A percentile compares a stretch with the other conserved stretches of the same genome.
Evolutionary conservation across 495 filamentous ascomycete genomes (phyloP).

Genomic region (Hypoxylon intermedium): DNA sequence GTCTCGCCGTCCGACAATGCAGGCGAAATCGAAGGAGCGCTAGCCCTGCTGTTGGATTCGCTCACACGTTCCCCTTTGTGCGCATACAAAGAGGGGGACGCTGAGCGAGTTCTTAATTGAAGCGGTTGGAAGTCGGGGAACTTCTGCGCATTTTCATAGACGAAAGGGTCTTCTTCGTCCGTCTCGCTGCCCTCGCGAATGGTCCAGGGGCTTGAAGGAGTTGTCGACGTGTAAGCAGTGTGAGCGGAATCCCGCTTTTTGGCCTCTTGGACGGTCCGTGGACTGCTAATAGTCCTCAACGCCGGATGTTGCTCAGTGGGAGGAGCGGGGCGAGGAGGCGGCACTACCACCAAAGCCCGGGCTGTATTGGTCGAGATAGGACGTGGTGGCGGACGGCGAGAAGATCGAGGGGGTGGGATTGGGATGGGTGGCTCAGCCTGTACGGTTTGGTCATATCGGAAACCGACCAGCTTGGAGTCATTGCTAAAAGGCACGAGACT

Average conservation of each 20-base stretch:
- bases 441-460: slow-evolving; percentile 64
- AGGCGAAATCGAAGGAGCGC: slow-evolving; percentile 31
- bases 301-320: slow-evolving; percentile 57
- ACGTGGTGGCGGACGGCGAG: slow-evolving; percentile 39
- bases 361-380: slow-evolving; percentile 30
- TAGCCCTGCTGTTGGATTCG: slow-evolving; percentile 41
- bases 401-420: slow-evolving; percentile 50
- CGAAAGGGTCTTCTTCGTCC: slow-evolving; percentile 38
- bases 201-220: slow-evolving; percentile 53
- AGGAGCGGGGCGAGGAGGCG: slow-evolving; percentile 50
- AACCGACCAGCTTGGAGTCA: slow-evolving; percentile 56
- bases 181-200: slow-evolving; percentile 53
- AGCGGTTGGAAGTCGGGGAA: slow-evolving; percentile 32
- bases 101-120: slow-evolving; percentile 31
- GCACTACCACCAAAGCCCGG: slow-evolving; percentile 42
- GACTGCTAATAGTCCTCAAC: slow-evolving; percentile 48
- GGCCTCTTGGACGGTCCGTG: slow-evolving; percentile 35
- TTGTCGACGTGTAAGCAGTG: slow-evolving; percentile 59
- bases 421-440: slow-evolving; percentile 64
- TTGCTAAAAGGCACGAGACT: slow-evolving; percentile 52
- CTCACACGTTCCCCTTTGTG: slow-evolving; percentile 41
- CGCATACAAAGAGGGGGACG: slow-evolving; percentile 36
- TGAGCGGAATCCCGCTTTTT: slow-evolving; percentile 63
- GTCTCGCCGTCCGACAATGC: slow-evolving; percentile 34
- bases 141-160: slow-evolving; percentile 45